Conservation (phyloP, 75 land plant genomes). For the Isoetes taiwanensis region DNA sequence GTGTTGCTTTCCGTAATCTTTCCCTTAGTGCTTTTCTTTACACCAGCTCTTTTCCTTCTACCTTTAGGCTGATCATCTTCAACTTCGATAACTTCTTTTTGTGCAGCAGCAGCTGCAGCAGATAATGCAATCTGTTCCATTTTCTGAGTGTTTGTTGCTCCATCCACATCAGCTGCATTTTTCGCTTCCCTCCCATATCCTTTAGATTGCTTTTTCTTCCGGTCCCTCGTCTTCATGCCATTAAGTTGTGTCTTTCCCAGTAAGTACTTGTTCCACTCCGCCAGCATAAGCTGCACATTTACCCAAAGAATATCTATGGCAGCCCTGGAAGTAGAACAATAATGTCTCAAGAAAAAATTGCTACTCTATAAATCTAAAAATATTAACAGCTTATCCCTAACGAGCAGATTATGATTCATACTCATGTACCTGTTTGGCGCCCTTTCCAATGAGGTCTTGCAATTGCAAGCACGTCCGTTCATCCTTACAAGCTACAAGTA, state of each 20-base stretch:
- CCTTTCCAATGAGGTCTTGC: constrained; percentile 56
- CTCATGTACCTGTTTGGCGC: constrained; percentile 48
- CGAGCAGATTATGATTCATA: neutral
- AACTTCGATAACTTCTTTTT: constrained; percentile 27
- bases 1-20: constrained; percentile 8
- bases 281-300: constrained; percentile 64
- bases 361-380: neutral
- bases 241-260: constrained; percentile 61
- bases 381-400: neutral
- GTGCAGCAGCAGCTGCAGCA: constrained; percentile 57
- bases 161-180: constrained; percentile 24
- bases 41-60: constrained; percentile 24
- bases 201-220: constrained; percentile 25
- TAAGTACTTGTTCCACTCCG: constrained; percentile 91
- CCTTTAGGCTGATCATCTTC: constrained; percentile 23
- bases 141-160: constrained; percentile 17
- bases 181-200: constrained; percentile 28
- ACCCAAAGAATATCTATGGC: neutral
- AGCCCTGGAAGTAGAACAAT: neutral
- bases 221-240: constrained; percentile 32
- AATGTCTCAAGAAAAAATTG: neutral
- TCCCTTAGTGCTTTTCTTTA: neutral
- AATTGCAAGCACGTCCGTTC: constrained; percentile 86
- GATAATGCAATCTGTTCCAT: constrained; percentile 68
- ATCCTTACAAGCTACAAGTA: constrained; percentile 97